Conservation (phyloP, 2,329 filamentous ascomycete genomes). For the Dothistroma pini region DNA sequence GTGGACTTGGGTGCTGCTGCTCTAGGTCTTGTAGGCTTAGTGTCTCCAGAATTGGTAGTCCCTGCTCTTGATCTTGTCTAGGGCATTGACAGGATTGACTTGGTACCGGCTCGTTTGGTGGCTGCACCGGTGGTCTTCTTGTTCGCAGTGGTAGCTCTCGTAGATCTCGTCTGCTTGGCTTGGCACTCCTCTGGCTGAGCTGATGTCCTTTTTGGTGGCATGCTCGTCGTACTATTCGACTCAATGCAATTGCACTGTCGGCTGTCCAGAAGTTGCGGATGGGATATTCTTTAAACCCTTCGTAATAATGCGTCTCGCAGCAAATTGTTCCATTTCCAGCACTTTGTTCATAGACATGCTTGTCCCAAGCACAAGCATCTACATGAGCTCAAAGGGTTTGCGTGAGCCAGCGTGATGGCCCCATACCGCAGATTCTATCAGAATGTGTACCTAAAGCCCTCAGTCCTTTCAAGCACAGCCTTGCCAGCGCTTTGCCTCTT, state of each 20-base stretch:
- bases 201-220: neutral
- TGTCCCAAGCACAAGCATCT: neutral
- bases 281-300: neutral
- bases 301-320: neutral
- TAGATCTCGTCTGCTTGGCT: neutral
- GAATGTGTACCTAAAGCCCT: constrained; percentile 46
- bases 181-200: neutral
- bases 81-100: neutral
- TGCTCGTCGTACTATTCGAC: neutral
- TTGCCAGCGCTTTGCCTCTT: constrained; percentile 27
- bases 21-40: no score
- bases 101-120: no score
- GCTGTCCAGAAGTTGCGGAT: neutral
- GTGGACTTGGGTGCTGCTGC: no score
- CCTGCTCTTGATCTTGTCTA: neutral
- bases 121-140: neutral
- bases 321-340: neutral
- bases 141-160: neutral
- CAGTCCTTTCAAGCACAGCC: constrained; percentile 28
- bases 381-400: neutral
- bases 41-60: no score
- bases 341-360: neutral
- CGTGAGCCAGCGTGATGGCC: neutral
- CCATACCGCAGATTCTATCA: constrained; percentile 18
- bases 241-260: neutral